Evolutionary conservation across 331 rosid genomes (phyloP).

Genomic region (Acacia concinna): DNA sequence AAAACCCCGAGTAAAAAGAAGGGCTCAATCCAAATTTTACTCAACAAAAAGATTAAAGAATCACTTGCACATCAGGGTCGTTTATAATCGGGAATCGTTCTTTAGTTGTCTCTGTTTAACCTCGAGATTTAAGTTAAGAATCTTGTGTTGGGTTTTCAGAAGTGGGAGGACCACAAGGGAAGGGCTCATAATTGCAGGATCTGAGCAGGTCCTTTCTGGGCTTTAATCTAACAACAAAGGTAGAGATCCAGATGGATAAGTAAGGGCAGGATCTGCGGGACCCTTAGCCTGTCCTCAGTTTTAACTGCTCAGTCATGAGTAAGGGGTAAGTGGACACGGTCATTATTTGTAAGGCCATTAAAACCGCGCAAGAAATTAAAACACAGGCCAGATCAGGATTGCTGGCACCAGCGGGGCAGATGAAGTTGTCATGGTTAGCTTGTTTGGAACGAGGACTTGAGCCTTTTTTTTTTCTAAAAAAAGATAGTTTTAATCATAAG

Average conservation of each 20-base stretch:
- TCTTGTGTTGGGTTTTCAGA: neutral
- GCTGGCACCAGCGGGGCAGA: too few relatives aligned
- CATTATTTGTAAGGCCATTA: neutral
- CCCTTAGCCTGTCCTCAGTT: neutral
- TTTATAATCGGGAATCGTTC: neutral
- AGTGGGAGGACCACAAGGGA: neutral
- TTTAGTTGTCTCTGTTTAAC: neutral
- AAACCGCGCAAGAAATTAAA: too few relatives aligned
- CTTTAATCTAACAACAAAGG: conserved; percentile 5
- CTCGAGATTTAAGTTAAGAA: neutral
- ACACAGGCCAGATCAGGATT: too few relatives aligned
- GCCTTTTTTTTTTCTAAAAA: too few relatives aligned
- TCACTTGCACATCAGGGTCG: neutral
- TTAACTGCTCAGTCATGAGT: neutral
- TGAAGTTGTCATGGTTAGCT: too few relatives aligned
- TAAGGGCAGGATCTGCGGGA: neutral
- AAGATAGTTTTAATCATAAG: too few relatives aligned
- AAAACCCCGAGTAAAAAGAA: neutral
- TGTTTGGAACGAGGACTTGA: too few relatives aligned
- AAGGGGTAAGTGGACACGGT: neutral
- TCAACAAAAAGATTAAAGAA: neutral
- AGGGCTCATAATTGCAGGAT: neutral
- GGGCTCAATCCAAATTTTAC: neutral
- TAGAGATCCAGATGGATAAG: neutral
- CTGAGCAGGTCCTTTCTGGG: neutral